Evolutionary conservation across 1,284 basidiomycete species (phyloP), one percentile per base, ranked within the genome.

Genomic region (Stygiomarasmius scandens): DNA sequence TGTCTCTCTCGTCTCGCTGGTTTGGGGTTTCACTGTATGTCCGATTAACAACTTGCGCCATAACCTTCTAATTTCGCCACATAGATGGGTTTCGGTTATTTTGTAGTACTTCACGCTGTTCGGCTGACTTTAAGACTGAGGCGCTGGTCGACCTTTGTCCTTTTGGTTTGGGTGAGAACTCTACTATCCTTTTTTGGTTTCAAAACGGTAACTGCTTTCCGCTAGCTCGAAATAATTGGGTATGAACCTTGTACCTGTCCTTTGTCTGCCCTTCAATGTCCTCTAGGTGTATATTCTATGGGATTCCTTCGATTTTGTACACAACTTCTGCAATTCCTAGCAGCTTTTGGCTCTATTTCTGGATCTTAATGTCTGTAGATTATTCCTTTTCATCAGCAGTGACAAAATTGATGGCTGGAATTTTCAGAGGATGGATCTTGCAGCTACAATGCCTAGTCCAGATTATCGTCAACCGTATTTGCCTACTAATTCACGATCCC

Each of bases 391-490:
- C 8, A 23, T 3, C 16, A 16, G 5, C 4, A 41, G 16, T 41
- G 11, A 12, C 32, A 41, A n/a, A 9, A 12, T 19, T 19, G 16
- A 41, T 19, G n/a, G 5, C 6, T 19, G 8, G 4, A 5, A 19
- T 12, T 41, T 19, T 16, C 38, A 41, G 38, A 16, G 38, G 38
- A 12, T 41, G 38, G 38, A 41, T 41, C 16, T 41, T 41, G 16
- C 25, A 52, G 24, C 14, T 44, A 2, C 47, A 44, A 27, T 56
- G 54, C 36, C 32, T 56, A 10, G 48, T 56, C 47, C 54, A 50
- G 20, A 56, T 56, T 23, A 56, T 56, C n/a, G 54, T 49, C 47
- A 56, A 56, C 41, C 54, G 54, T 4, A 34, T 49, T 20, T 56
- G 54, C 25, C 34, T 56, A 22, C 25, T 56, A 29, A 19, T 45